Conservation (phyloP, 2,329 filamentous ascomycete species). For the Thelonectria blattea region DNA sequence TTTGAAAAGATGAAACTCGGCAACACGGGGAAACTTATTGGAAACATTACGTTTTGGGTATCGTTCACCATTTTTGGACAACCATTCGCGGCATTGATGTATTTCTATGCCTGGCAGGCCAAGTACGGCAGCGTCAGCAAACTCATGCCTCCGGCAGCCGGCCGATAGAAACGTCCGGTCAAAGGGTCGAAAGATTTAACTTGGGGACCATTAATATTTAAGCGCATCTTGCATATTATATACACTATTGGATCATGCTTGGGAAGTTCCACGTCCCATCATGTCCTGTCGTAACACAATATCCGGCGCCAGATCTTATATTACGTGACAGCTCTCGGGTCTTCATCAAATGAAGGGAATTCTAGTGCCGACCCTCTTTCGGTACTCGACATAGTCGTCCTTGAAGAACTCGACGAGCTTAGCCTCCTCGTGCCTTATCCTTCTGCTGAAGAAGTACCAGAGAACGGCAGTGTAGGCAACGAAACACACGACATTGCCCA, state of each 20-base stretch:
- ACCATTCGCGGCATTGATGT: constrained; percentile 87
- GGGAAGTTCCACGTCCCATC: background rate
- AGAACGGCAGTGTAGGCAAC: constrained; percentile 75
- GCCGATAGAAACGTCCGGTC: constrained; percentile 10
- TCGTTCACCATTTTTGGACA: constrained; percentile 96
- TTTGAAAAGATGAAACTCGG: constrained; percentile 80
- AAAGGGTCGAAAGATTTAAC: background rate
- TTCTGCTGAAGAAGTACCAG: constrained; percentile 81
- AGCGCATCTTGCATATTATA: background rate
- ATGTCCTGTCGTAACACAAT: background rate
- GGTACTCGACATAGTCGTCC: constrained; percentile 78
- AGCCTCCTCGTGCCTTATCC: constrained; percentile 81
- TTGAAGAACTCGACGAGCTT: constrained; percentile 84
- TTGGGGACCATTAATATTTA: no score
- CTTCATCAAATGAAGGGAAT: constrained; percentile 71
- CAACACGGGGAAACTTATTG: constrained; percentile 74
- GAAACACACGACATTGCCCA: constrained; percentile 85
- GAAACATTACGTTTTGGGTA: constrained; percentile 96
- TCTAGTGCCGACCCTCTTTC: constrained; percentile 71
- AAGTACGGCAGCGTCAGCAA: constrained; percentile 87
- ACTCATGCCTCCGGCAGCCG: constrained; percentile 33
- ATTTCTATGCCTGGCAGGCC: constrained; percentile 98
- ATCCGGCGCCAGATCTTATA: background rate
- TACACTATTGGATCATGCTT: constrained; percentile 1
- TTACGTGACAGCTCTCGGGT: background rate